Evolutionary conservation across 495 filamentous ascomycete genomes (phyloP).

Genomic region (Tuber magnatum): DNA sequence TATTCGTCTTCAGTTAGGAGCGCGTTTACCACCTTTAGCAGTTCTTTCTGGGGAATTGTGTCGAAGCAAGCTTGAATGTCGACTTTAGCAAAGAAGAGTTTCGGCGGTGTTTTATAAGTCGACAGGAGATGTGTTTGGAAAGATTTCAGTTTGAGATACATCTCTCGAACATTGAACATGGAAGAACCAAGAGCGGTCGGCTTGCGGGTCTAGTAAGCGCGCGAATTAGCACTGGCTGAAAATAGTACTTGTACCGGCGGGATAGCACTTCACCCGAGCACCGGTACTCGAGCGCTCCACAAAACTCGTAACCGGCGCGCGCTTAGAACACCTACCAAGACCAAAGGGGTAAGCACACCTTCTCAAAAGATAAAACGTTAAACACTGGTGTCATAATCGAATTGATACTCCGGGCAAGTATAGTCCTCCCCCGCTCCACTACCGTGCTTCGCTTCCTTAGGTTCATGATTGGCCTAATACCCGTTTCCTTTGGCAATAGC

Average conservation of each 20-base stretch:
- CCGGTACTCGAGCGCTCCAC: not conserved
- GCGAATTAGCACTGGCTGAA: conserved; percentile 18
- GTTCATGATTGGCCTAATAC: conserved; percentile 80
- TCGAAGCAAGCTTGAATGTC: conserved; percentile 93
- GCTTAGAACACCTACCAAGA: not conserved
- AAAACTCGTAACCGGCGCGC: not conserved
- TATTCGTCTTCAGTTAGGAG: conserved; percentile 63
- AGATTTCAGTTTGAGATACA: conserved; percentile 64
- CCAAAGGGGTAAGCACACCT: conserved; percentile 43
- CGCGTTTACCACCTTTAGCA: conserved; percentile 57
- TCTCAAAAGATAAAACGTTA: conserved; percentile 71
- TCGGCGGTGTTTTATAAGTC: conserved; percentile 27
- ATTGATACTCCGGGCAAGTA: conserved; percentile 70
- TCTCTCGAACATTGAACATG: conserved; percentile 71
- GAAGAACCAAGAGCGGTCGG: conserved; percentile 61
- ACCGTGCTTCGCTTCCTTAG: conserved; percentile 56
- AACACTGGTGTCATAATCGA: conserved; percentile 65
- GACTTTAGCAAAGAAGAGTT: conserved; percentile 78
- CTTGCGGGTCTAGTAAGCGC: conserved; percentile 46
- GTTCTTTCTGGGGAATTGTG: conserved; percentile 73
- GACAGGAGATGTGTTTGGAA: conserved; percentile 53
- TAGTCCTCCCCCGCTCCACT: conserved; percentile 36
- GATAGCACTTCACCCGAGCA: not conserved
- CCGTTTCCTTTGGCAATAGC: conserved; percentile 40
- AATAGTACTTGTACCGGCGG: not conserved